These are phyloP conservation scores for Morella rubra DNA, from an alignment of 306 rosid species.

Conservation along the genomic window DNA sequence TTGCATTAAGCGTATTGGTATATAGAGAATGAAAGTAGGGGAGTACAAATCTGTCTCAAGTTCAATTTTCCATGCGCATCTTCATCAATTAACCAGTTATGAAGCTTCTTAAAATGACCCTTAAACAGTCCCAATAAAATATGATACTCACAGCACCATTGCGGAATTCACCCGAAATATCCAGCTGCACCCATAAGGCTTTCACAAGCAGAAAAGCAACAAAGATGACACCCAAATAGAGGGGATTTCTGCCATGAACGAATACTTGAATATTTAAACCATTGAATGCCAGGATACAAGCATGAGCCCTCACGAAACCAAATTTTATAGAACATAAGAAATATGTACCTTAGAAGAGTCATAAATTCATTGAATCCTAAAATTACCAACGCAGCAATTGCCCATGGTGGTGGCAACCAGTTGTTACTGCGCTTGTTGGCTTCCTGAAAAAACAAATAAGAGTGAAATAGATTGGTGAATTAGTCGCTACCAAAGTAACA, in stretches of 20 bases:
- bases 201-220: conserved; percentile 63
- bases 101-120: neutral
- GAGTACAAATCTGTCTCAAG: neutral
- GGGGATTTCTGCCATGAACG: conserved; percentile 77
- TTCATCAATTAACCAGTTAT: neutral
- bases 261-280: conserved; percentile 27
- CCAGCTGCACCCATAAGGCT: conserved; percentile 95
- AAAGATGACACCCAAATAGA: conserved; percentile 73
- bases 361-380: conserved; percentile 96
- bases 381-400: conserved; percentile 72
- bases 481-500: conserved; percentile 4
- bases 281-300: conserved; percentile 7
- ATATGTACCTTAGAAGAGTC: conserved; percentile 76
- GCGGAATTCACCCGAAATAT: conserved; percentile 70
- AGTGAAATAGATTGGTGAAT: conserved; percentile 12
- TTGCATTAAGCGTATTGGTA: neutral
- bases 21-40: neutral
- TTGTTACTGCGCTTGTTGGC: conserved; percentile 91
- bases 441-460: conserved; percentile 62
- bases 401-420: conserved; percentile 99
- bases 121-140: conserved; percentile 13
- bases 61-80: neutral
- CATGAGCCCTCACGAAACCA: neutral
- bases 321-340: conserved; percentile 13
- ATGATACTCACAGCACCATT: conserved; percentile 74